Evolutionary conservation across 768 basidiomycete species (phyloP), one percentile per base, ranked within the genome.

Genomic region (Goffeauzyma gilvescens): DNA sequence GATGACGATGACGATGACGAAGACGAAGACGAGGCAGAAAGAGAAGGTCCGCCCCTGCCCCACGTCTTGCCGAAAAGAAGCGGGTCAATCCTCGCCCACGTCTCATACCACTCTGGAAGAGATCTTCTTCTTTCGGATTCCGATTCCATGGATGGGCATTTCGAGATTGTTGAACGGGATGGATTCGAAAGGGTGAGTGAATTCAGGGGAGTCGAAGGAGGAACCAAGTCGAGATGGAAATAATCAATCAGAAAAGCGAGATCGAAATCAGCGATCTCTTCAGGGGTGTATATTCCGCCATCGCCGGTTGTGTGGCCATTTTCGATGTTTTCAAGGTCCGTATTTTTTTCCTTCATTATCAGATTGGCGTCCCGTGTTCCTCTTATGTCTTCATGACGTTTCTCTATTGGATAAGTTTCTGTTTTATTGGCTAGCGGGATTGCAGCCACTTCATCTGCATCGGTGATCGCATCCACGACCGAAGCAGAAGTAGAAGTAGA

Each of bases 151-250:
- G 18, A 18, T 12, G 34, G 12, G 5, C 13, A 13, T 35, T 18
- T 35, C 34, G 13, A 13, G 32, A 7, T 34, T 4, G n/a, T n/a
- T n/a, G n/a, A n/a, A n/a, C n/a, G n/a, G n/a, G n/a, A n/a, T n/a
- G n/a, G n/a, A n/a, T n/a, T n/a, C n/a, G n/a, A n/a, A n/a, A 3
- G 34, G 4, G 3, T 35, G 17, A 10, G 34, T 18, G 4, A 21
- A 12, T 6, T 5, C 33, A 20, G 17, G 33, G 33, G 33, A 35
- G 9, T 35, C 13, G 17, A 7, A 20, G 17, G 17, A 20, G 33
- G 17, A 18, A 20, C n/a, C n/a, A n/a, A n/a, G n/a, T n/a, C n/a
- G 8, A 98, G 72, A 50, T 89, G 83, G 57, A 98, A 89, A 64
- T 98, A 95, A 59, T 83, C 77, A 22, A 68, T 69, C 23, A 98